These are phyloP conservation scores for Paramecium tetraurelia DNA, from an alignment of 73 alveolate species.

Conservation along the genomic window DNA sequence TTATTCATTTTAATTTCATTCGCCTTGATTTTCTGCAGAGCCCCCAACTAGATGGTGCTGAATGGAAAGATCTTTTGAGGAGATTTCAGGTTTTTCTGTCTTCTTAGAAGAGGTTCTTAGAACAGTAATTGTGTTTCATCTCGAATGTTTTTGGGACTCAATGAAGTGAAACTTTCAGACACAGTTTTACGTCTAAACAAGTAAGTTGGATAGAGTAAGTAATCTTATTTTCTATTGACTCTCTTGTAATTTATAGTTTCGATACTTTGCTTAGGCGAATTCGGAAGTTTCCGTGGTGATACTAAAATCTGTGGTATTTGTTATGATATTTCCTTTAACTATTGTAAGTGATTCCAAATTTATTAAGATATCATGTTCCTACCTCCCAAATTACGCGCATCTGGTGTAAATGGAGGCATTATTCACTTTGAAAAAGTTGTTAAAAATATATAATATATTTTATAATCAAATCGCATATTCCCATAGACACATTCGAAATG, in stretches of 20 bases:
- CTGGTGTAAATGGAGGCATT: conserved; percentile 55
- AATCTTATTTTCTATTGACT: conserved; percentile 12
- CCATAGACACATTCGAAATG: not conserved
- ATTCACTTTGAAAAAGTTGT: not conserved
- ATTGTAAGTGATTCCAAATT: conserved; percentile 37
- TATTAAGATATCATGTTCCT: not conserved
- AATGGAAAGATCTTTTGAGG: conserved; percentile 36
- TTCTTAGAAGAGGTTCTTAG: conserved; percentile 16
- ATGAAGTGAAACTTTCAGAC: conserved; percentile 36
- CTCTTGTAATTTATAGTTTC: not conserved
- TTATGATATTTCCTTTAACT: conserved; percentile 12
- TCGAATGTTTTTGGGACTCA: not conserved
- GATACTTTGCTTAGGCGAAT: not conserved
- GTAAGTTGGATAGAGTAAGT: conserved; percentile 27
- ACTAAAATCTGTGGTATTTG: not conserved
- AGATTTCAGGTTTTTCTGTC: not conserved
- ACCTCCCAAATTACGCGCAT: conserved; percentile 48
- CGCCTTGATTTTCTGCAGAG: not conserved
- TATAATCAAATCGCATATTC: not conserved
- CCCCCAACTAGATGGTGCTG: conserved; percentile 21
- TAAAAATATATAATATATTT: not conserved
- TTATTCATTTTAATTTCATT: not conserved
- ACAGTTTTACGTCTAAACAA: conserved; percentile 38
- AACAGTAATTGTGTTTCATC: conserved; percentile 32
- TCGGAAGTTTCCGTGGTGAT: not conserved